Percentiles rank a stretch among this genome's conserved stretches.
phyloP scores from a whole-genome alignment of 2,329 filamentous ascomycete genomes.

The Pestalotiopsis sp. region DNA sequence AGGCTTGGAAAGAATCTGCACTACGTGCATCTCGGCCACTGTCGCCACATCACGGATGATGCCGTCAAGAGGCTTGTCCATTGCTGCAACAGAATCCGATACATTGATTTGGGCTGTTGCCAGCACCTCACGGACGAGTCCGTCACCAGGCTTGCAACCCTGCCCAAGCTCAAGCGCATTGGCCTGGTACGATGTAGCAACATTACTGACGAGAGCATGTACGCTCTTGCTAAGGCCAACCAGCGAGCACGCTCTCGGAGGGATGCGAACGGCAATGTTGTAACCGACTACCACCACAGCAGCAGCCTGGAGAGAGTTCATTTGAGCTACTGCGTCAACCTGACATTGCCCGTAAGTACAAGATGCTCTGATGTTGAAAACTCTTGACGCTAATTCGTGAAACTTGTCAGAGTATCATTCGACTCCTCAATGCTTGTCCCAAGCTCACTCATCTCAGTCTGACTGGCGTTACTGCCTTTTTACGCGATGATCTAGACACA shows the following conservation, averaged over 20 bases:
- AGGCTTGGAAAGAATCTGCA: slow-evolving; percentile 93
- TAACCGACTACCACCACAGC: slow-evolving; percentile 57
- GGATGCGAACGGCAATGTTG: slow-evolving; percentile 48
- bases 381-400: not conserved
- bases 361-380: not conserved
- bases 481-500: slow-evolving; percentile 78
- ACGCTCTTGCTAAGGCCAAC: slow-evolving; percentile 76
- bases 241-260: slow-evolving; percentile 52
- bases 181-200: slow-evolving; percentile 90
- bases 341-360: slow-evolving; percentile 74
- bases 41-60: slow-evolving; percentile 84
- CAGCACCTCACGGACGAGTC: slow-evolving; percentile 84
- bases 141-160: slow-evolving; percentile 77
- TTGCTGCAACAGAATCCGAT: slow-evolving; percentile 88
- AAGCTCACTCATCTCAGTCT: slow-evolving; percentile 92
- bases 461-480: slow-evolving; percentile 90
- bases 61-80: slow-evolving; percentile 85
- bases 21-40: slow-evolving; percentile 95
- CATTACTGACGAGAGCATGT: slow-evolving; percentile 89
- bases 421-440: slow-evolving; percentile 86
- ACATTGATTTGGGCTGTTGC: slow-evolving; percentile 98
- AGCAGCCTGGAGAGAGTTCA: slow-evolving; percentile 89
- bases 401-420: slow-evolving; percentile 75
- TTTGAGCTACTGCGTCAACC: slow-evolving; percentile 87
- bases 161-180: slow-evolving; percentile 93